Percentiles rank a stretch among this genome's conserved stretches.
These are phyloP conservation scores for Kwoniella heveanensis DNA, from an alignment of 768 basidiomycete genomes.

Conservation along the genomic window DNA sequence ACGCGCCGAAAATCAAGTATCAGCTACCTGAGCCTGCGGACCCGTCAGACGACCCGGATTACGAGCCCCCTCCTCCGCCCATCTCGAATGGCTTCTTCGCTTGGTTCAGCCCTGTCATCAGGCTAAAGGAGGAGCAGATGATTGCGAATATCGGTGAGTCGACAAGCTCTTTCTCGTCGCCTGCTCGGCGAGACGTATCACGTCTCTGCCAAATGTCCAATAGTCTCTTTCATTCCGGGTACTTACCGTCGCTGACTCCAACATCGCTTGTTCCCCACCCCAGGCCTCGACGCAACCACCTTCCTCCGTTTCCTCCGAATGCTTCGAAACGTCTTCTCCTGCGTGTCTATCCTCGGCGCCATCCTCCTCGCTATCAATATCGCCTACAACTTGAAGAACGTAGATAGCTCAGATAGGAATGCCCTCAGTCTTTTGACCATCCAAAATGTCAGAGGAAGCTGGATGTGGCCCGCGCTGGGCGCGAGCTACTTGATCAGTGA, in stretches of 20 bases:
- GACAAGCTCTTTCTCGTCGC: not conserved
- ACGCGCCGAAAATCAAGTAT: too few species aligned
- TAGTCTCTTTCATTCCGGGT: too few species aligned
- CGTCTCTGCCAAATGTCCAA: too few species aligned
- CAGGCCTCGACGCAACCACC: slow-evolving; percentile 89
- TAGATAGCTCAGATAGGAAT: slow-evolving; percentile 60
- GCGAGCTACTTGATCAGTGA: slow-evolving; percentile 76
- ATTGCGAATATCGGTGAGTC: slow-evolving; percentile 59
- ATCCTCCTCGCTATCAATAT: slow-evolving; percentile 82
- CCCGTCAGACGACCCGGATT: slow-evolving; percentile 47
- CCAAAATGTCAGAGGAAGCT: slow-evolving; percentile 71
- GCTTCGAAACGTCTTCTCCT: slow-evolving; percentile 61
- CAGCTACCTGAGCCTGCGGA: slow-evolving; percentile 52
- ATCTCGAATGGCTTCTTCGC: slow-evolving; percentile 81
- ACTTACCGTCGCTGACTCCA: too few species aligned
- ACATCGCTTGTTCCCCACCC: slow-evolving; percentile 50
- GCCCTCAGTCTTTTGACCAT: slow-evolving; percentile 68
- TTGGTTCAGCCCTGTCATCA: slow-evolving; percentile 84
- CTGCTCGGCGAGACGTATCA: too few species aligned
- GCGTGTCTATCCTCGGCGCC: slow-evolving; percentile 41
- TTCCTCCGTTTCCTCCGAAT: slow-evolving; percentile 90
- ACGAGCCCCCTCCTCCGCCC: slow-evolving; percentile 59
- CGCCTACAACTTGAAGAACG: slow-evolving; percentile 74
- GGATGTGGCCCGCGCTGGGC: slow-evolving; percentile 81
- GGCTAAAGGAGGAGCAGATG: slow-evolving; percentile 83